These are phyloP conservation scores for Aspergillus egyptiacus DNA, from an alignment of 495 filamentous ascomycete species.

Conservation along the genomic window DNA sequence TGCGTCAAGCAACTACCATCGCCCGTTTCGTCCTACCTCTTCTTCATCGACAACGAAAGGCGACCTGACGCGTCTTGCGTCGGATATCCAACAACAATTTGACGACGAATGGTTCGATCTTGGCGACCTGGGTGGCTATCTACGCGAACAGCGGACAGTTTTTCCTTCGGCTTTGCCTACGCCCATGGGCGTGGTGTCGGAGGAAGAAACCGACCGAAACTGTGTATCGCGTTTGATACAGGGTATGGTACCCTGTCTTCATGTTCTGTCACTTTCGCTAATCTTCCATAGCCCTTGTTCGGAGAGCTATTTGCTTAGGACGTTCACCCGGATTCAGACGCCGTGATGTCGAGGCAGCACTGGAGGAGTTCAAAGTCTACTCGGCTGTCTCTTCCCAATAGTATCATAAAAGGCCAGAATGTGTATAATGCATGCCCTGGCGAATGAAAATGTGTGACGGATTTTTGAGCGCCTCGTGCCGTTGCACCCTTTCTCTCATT, in stretches of 20 bases:
- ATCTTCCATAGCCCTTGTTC: conserved; percentile 26
- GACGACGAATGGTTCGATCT: conserved; percentile 70
- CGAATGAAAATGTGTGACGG: too few relatives aligned
- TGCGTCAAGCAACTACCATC: conserved; percentile 17
- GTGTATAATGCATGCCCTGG: too few relatives aligned
- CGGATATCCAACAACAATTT: conserved; percentile 34
- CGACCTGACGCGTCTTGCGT: conserved; percentile 19
- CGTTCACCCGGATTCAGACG: conserved; percentile 31
- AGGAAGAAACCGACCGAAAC: neutral
- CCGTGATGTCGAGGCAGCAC: conserved; percentile 21
- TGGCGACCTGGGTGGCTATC: conserved; percentile 64
- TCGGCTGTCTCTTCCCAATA: neutral
- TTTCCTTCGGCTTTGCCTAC: conserved; percentile 10
- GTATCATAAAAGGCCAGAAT: too few relatives aligned
- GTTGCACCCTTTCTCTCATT: too few relatives aligned
- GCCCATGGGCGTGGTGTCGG: neutral
- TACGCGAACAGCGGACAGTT: conserved; percentile 30
- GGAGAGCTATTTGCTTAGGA: conserved; percentile 41
- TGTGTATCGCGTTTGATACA: conserved; percentile 16
- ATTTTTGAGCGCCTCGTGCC: too few relatives aligned
- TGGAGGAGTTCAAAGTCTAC: conserved; percentile 4
- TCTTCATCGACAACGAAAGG: conserved; percentile 28
- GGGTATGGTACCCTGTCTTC: conserved; percentile 7
- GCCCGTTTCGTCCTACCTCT: conserved; percentile 8
- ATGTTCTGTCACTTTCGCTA: neutral